phyloP scores from a whole-genome alignment of 2,329 filamentous ascomycete species.

The Penicillium sp. region DNA sequence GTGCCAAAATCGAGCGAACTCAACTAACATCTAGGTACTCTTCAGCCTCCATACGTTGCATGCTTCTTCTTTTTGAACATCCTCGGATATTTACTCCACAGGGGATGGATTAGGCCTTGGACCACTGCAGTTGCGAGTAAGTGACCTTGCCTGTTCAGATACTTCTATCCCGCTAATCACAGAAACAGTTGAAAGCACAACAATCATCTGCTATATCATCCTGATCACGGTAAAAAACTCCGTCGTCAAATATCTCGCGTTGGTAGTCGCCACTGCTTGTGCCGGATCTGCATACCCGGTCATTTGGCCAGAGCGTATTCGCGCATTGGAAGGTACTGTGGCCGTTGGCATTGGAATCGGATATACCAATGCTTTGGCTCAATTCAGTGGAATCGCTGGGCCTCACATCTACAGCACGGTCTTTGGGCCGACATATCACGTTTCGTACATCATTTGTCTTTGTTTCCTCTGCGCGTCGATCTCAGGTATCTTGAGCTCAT shows the following conservation, averaged over 20 bases:
- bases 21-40: neutral
- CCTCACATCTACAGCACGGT: constrained; percentile 44
- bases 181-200: constrained; percentile 34
- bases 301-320: constrained; percentile 49
- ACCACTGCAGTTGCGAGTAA: constrained; percentile 42
- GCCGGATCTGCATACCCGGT: constrained; percentile 46
- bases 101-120: constrained; percentile 40
- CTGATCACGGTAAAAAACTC: constrained; percentile 38
- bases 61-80: constrained; percentile 42
- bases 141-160: neutral
- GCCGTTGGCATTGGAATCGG: constrained; percentile 46
- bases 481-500: constrained; percentile 26
- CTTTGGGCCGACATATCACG: constrained; percentile 44
- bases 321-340: constrained; percentile 43
- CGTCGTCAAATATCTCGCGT: constrained; percentile 38
- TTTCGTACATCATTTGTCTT: constrained; percentile 39
- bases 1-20: neutral
- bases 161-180: constrained; percentile 9
- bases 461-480: constrained; percentile 33
- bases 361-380: constrained; percentile 46
- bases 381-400: constrained; percentile 46
- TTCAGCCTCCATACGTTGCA: constrained; percentile 40
- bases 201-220: constrained; percentile 44
- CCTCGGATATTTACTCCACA: constrained; percentile 38
- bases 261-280: constrained; percentile 39